These are phyloP conservation scores for Tricharina praecox DNA, from an alignment of 495 filamentous ascomycete genomes.

Conservation along the genomic window DNA sequence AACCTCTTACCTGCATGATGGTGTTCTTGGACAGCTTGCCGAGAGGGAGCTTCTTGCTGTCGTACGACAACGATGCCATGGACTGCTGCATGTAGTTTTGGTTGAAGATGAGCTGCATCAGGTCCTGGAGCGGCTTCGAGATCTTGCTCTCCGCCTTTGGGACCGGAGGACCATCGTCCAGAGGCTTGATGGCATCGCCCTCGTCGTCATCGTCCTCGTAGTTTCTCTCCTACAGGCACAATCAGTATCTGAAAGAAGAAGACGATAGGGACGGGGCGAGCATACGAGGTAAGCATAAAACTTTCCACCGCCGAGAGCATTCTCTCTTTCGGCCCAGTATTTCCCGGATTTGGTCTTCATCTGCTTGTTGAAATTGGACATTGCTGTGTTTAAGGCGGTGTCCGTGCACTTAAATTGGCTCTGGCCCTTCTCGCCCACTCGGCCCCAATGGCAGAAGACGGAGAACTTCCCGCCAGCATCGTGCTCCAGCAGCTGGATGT, in stretches of 20 bases:
- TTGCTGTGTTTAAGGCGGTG: conserved; percentile 32
- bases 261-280: conserved; percentile 11
- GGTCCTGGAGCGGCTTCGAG: conserved; percentile 38
- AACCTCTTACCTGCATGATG: too few species aligned
- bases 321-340: conserved; percentile 44
- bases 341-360: conserved; percentile 67
- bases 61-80: conserved; percentile 56
- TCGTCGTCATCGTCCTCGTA: conserved; percentile 40
- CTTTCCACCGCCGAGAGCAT: conserved; percentile 37
- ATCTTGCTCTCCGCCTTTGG: conserved; percentile 26
- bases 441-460: conserved; percentile 43
- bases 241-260: conserved; percentile 35
- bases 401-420: conserved; percentile 31
- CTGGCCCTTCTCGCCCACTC: conserved; percentile 59
- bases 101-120: conserved; percentile 77
- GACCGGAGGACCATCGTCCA: conserved; percentile 18
- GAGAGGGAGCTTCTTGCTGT: conserved; percentile 59
- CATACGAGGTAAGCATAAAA: conserved; percentile 58
- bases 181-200: conserved; percentile 6
- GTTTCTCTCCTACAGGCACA: conserved; percentile 35
- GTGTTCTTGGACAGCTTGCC: conserved; percentile 68
- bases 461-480: conserved; percentile 12
- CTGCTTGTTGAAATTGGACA: conserved; percentile 45
- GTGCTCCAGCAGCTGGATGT: conserved; percentile 34
- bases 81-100: conserved; percentile 27